A percentile compares a stretch with the other conserved stretches of the same genome.
Evolutionary conservation across 2,329 filamentous ascomycete genomes (phyloP).

Genomic region (Colletotrichum tofieldiae): DNA sequence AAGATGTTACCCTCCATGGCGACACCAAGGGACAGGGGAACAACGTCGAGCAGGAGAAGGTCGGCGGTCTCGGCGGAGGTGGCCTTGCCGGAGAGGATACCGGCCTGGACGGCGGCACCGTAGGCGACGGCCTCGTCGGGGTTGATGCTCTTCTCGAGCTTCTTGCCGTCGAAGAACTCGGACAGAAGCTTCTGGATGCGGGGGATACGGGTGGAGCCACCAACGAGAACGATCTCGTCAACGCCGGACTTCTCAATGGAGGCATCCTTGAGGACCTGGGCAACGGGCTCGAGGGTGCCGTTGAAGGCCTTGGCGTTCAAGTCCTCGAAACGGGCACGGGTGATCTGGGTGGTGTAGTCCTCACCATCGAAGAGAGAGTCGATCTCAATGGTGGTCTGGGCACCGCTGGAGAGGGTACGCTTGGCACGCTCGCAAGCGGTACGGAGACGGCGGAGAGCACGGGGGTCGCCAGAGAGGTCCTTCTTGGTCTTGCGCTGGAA

Average conservation of each 20-base stretch:
- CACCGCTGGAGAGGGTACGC: constrained; percentile 97
- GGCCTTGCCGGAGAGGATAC: constrained; percentile 98
- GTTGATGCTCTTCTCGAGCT: constrained; percentile 99
- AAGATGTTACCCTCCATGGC: constrained; percentile 99
- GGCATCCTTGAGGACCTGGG: constrained; percentile 96
- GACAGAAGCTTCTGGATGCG: constrained; percentile 98
- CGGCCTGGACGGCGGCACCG: constrained; percentile 98
- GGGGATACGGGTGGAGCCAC: constrained; percentile 99
- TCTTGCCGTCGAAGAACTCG: constrained; percentile 99
- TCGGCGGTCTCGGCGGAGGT: constrained; percentile 95
- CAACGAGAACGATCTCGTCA: constrained; percentile 98
- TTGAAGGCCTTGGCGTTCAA: constrained; percentile 96
- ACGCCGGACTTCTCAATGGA: constrained; percentile 89
- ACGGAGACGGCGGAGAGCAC: constrained; percentile 94
- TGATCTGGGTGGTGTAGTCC: constrained; percentile 97
- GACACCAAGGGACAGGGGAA: constrained; percentile 96
- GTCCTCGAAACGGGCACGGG: constrained; percentile 98
- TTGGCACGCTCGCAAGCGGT: constrained; percentile 99
- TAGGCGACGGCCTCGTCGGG: constrained; percentile 99
- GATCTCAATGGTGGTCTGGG: constrained; percentile 98
- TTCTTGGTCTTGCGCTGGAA: constrained; percentile 89
- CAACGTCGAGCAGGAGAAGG: constrained; percentile 95
- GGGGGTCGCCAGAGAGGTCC: constrained; percentile 85
- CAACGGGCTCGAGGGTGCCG: constrained; percentile 94
- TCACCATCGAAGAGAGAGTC: constrained; percentile 98